A percentile compares a stretch with the other conserved stretches of the same genome.
These are phyloP conservation scores for Tulasnella sp. DNA, from an alignment of 768 basidiomycete genomes.

Conservation along the genomic window DNA sequence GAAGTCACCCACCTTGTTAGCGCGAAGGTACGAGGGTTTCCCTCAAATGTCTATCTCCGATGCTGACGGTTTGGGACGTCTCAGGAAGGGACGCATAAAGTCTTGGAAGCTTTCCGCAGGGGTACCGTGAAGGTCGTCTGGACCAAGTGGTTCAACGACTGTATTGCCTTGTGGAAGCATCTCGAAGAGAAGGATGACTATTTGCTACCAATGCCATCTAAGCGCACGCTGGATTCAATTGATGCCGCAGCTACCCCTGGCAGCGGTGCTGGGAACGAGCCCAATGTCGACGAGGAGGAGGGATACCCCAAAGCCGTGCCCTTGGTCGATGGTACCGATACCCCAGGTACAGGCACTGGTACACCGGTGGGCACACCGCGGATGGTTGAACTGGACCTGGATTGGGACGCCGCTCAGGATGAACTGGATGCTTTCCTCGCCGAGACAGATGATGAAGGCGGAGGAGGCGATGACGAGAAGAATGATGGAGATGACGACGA, in stretches of 20 bases:
- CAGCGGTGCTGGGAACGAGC: neutral
- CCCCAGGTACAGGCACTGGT: slow-evolving; percentile 30
- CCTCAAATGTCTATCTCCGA: slow-evolving; percentile 9
- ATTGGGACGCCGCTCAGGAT: slow-evolving; percentile 77
- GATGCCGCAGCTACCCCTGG: slow-evolving; percentile 44
- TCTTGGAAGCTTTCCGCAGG: slow-evolving; percentile 69
- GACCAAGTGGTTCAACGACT: slow-evolving; percentile 84
- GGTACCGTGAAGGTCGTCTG: slow-evolving; percentile 78
- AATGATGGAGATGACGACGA: slow-evolving; percentile 23
- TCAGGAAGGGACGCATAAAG: slow-evolving; percentile 86
- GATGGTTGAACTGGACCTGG: slow-evolving; percentile 45
- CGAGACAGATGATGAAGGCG: slow-evolving; percentile 53
- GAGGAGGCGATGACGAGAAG: slow-evolving; percentile 24
- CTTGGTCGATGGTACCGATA: slow-evolving; percentile 9
- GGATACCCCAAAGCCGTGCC: slow-evolving; percentile 26
- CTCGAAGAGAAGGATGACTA: slow-evolving; percentile 49
- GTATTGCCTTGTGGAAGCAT: slow-evolving; percentile 67
- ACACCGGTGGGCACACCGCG: slow-evolving; percentile 35
- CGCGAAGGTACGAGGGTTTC: slow-evolving; percentile 53
- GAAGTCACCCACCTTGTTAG: slow-evolving; percentile 86
- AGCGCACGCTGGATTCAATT: slow-evolving; percentile 31
- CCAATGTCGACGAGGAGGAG: slow-evolving; percentile 31
- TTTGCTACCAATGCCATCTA: slow-evolving; percentile 22
- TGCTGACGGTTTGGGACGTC: neutral
- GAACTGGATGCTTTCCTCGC: slow-evolving; percentile 85